Evolutionary conservation across 805 yeast species (phyloP), one percentile per base, ranked within the genome.

Genomic region (Cyberlindnera meyerae): DNA sequence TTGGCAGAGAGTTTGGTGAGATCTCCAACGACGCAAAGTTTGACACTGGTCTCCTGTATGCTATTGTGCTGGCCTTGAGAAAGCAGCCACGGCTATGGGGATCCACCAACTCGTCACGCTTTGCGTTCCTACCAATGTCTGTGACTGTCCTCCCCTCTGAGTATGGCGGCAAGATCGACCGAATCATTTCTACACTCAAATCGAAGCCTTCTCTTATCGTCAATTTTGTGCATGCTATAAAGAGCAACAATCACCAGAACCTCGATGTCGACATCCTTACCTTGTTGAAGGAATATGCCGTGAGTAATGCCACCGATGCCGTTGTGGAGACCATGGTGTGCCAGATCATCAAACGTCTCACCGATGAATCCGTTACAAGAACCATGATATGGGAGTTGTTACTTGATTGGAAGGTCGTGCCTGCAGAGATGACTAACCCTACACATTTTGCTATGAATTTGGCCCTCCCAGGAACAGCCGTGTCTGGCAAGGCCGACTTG

Each of bases 351-450:
- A 55, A 64, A 28, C 36, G 37, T 1, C 31, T 51, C 5, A 60
- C 55, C 31, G 50, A 55, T 14, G 44, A 62, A 28, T 80, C 75
- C 36, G 70, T 76, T 31, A 71, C 82, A 1, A 65, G 69, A 42
- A 68, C 77, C 6, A 49, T 69, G 21, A 76, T 82, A 1, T 77
- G 73, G 49, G 73, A 77, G 18, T 45, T 80, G 17, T 52, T 78
- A 7, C 47, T 59, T 8, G 53, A 56, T 6, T 49, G 64, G 12
- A 58, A 56, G 4, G 54, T 48, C 5, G 39, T 48, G n/a, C 29
- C 42, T n/a, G 18, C 20, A 1, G 24, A 37, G 9, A 9, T 47
- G 31, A 39, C 43, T 20, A 76, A 79, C 47, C 87, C 87, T 6
- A 52, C 65, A 1, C 64, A 57, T 17, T 75, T 76, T 74, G 67